Conservation (phyloP, 306 rosid genomes). For the Vigna unguiculata region DNA sequence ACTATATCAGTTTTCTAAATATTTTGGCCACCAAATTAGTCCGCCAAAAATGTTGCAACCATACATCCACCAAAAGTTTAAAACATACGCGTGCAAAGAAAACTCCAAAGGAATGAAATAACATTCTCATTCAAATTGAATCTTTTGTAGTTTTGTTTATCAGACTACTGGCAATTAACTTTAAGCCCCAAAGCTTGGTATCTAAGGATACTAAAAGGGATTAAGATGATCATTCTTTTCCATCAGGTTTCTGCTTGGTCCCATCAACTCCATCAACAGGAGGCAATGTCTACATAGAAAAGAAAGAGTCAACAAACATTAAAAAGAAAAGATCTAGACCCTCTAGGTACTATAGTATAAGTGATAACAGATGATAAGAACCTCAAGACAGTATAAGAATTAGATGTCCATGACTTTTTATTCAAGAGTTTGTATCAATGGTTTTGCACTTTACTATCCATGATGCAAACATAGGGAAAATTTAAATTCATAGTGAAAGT, state of each 20-base stretch:
- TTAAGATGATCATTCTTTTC: slow-evolving; percentile 39
- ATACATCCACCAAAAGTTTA: not conserved
- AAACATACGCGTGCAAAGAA: not conserved
- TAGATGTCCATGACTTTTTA: slow-evolving; percentile 11
- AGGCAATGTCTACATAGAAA: slow-evolving; percentile 49
- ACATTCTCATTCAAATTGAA: slow-evolving; percentile 13
- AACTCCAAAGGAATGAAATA: not conserved
- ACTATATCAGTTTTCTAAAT: not conserved
- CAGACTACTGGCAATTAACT: not conserved
- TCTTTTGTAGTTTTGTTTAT: slow-evolving; percentile 19
- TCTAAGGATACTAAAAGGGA: slow-evolving; percentile 1
- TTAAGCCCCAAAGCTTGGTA: slow-evolving; percentile 11
- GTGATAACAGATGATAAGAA: slow-evolving; percentile 15
- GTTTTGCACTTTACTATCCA: slow-evolving; percentile 32
- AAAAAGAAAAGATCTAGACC: not conserved
- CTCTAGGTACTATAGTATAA: not conserved
- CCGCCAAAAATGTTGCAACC: not conserved
- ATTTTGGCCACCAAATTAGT: not conserved
- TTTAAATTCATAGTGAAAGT: slow-evolving; percentile 29
- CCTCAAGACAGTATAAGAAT: slow-evolving; percentile 5
- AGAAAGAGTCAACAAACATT: slow-evolving; percentile 28
- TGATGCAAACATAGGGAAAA: slow-evolving; percentile 8
- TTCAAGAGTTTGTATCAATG: slow-evolving; percentile 13
- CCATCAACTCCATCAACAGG: slow-evolving; percentile 49
- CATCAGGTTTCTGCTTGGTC: slow-evolving; percentile 45